Percentiles rank a stretch among this genome's conserved stretches.
Conservation (phyloP, 331 rosid species). For the Quercus tomentella region DNA sequence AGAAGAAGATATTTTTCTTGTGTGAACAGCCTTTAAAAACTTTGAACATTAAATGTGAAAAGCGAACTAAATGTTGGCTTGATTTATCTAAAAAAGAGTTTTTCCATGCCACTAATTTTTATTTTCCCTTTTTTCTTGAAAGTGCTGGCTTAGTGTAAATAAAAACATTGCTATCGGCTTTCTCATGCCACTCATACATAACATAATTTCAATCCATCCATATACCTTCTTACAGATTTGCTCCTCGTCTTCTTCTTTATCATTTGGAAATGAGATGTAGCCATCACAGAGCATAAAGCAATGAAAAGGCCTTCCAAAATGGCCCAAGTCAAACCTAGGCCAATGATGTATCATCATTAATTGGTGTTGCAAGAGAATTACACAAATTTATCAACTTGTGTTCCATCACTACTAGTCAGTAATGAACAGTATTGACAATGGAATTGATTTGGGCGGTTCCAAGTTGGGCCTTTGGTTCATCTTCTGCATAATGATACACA, state of each 20-base stretch:
- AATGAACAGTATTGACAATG: background rate
- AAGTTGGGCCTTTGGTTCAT: background rate
- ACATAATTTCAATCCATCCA: background rate
- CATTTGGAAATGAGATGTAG: background rate
- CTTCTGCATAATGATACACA: background rate
- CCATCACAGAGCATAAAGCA: background rate
- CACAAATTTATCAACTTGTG: background rate
- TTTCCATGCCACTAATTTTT: background rate
- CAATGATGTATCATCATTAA: background rate
- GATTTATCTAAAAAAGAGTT: background rate
- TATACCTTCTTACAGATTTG: background rate
- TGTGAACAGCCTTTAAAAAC: background rate
- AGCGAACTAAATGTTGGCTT: background rate
- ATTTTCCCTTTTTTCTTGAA: too few species aligned
- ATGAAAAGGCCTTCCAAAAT: background rate
- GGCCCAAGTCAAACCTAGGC: background rate
- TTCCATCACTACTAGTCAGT: background rate
- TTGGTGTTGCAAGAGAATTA: background rate
- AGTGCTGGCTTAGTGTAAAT: too few species aligned
- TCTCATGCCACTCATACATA: background rate
- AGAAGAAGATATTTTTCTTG: background rate
- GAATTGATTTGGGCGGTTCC: background rate
- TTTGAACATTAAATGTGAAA: background rate
- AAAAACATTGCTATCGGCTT: background rate
- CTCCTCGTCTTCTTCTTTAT: background rate